These are phyloP conservation scores for Ophiosphaerella herpotricha DNA, from an alignment of 2,329 filamentous ascomycete species.

Conservation along the genomic window DNA sequence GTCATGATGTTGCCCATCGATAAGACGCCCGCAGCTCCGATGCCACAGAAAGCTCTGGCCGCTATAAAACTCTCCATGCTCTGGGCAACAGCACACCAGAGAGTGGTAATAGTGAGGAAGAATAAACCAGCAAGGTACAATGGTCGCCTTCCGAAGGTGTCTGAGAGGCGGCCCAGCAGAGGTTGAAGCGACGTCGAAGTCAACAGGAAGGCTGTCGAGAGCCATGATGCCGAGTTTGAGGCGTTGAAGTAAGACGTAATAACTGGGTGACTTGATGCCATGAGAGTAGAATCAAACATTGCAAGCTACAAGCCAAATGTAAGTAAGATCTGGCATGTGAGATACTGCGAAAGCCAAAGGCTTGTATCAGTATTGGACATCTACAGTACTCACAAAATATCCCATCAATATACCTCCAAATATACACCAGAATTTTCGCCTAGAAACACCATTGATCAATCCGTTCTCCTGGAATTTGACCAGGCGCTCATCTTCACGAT, in stretches of 20 bases:
- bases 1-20: conserved; percentile 71
- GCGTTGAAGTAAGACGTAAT: conserved; percentile 80
- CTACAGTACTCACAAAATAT: conserved; percentile 42
- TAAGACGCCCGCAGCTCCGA: conserved; percentile 74
- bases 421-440: conserved; percentile 42
- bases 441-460: conserved; percentile 39
- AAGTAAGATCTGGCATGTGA: conserved; percentile 14
- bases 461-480: conserved; percentile 37
- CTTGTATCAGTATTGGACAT: background rate
- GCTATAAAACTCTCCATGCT: conserved; percentile 72
- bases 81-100: conserved; percentile 70
- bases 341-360: background rate
- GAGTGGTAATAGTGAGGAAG: conserved; percentile 67
- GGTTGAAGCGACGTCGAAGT: conserved; percentile 79
- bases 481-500: conserved; percentile 23
- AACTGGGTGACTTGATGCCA: conserved; percentile 80
- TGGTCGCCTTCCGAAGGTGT: conserved; percentile 70
- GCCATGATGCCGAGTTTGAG: conserved; percentile 80
- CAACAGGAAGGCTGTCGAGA: conserved; percentile 77
- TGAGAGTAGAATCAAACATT: conserved; percentile 75
- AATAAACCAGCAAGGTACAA: conserved; percentile 68
- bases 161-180: conserved; percentile 73
- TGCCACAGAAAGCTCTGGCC: conserved; percentile 71
- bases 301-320: conserved; percentile 49
- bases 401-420: conserved; percentile 44